Evolutionary conservation across 768 basidiomycete species (phyloP), one percentile per base, ranked within the genome.

Genomic region (Leucocoprinus birnbaumii): DNA sequence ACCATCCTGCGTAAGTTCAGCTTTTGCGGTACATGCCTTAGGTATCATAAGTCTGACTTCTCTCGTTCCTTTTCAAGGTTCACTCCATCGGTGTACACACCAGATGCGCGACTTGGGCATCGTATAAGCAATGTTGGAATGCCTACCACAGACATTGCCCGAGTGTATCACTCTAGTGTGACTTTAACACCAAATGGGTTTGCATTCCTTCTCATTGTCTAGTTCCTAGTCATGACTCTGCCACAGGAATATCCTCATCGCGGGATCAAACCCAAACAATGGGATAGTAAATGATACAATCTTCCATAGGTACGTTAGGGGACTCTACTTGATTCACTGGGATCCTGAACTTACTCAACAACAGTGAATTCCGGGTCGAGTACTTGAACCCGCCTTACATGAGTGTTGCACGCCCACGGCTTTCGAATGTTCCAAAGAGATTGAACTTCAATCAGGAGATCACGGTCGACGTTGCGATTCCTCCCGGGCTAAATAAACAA

Each of bases 161-260:
- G 85, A 13, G 48, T 87, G 68, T 87, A 87, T 70, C 85, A 87
- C 66, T 84, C 84, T 1, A 73, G 73, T 7, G 81, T 78, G 11
- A 80, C 79, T 37, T 70, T 85, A 59, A 77, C 83, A 16, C 78
- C 80, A 18, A 78, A 79, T 56, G 82, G 81, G 59, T 77, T 70
- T 34, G 68, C 61, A 61, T 76, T 54, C 67, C 42, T 14, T 18
- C 24, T 24, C 4, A 19, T 49, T 11, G 41, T 18, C 44, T 40
- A 42, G 51, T 74, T 31, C 40, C 48, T 22, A 45, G n/a, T 11
- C 38, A 13, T 4, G 13, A 14, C 13, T 16, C 4, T 14, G 24
- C 13, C 22, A 10, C 37, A 66, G 67, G n/a, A 68, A 68, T 52
- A 63, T 70, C 16, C 59, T 63, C 40, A 58, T 66, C 60, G 76